Evolutionary conservation across 352 stramenopile genomes (phyloP).

Genomic region (Pythium coloratum): DNA sequence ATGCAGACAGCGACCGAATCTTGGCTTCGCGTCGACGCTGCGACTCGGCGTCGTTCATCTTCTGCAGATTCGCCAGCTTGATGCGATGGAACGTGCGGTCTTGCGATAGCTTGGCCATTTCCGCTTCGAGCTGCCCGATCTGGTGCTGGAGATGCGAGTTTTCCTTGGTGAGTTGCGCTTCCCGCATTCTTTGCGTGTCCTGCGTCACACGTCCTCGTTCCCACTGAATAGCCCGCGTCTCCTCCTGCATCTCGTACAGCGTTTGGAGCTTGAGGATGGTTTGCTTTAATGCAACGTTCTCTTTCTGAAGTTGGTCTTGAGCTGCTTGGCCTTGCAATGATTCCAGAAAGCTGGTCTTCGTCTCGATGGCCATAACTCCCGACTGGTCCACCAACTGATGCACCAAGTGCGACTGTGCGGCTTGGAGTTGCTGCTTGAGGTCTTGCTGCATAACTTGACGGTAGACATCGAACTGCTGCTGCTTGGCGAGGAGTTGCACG

Average conservation of each 20-base stretch:
- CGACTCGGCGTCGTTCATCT: constrained; percentile 40
- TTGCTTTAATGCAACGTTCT: constrained; percentile 70
- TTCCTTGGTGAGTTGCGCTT: constrained; percentile 44
- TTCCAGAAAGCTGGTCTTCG: constrained; percentile 49
- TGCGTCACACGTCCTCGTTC: constrained; percentile 46
- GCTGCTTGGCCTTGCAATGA: constrained; percentile 46
- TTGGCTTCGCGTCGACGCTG: constrained; percentile 49
- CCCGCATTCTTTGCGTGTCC: constrained; percentile 36
- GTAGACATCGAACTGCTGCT: constrained; percentile 69
- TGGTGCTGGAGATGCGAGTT: constrained; percentile 49
- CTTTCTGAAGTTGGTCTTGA: constrained; percentile 44
- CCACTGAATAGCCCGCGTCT: constrained; percentile 34
- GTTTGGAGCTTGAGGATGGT: constrained; percentile 68
- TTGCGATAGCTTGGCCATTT: constrained; percentile 46
- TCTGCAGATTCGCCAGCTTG: constrained; percentile 45
- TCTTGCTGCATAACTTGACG: constrained; percentile 60
- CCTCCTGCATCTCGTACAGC: constrained; percentile 59
- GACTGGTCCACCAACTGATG: constrained; percentile 64
- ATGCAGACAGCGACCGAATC: constrained; percentile 46
- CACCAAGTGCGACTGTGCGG: constrained; percentile 51
- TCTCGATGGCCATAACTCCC: constrained; percentile 47
- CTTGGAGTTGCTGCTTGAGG: constrained; percentile 54
- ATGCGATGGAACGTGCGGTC: constrained; percentile 50
- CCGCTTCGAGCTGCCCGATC: constrained; percentile 46
- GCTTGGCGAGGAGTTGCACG: constrained; percentile 46